Evolutionary conservation across 495 filamentous ascomycete genomes (phyloP), one percentile per base, ranked within the genome.

Genomic region (Lichenothelia convexa): DNA sequence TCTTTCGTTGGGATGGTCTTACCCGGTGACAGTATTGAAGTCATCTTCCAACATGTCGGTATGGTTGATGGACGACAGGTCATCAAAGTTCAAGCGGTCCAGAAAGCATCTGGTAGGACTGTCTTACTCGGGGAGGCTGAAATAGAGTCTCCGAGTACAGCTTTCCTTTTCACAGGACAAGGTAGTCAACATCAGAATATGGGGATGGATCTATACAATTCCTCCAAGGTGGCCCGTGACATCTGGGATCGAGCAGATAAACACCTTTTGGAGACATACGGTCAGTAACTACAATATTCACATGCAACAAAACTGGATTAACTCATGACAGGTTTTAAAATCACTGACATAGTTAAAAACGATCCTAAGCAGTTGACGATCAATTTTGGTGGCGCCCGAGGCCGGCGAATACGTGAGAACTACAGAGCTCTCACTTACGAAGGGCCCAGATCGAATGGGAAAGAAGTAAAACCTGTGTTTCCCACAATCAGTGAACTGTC

Each of bases 371-470:
- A 99, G 61, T 71, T 99, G 41, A 99, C 91, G 2, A 84, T 99
- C 42, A 78, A 99, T 63, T 99, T 99, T 50, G 89, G 91, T 58
- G 89, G 89, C 40, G 83, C 87, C 41, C 79, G 83, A 20, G 89
- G 89, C 46, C 95, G 94, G 60, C 82, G 85, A 21, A 99, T 99
- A 42, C 80, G 91, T 38, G 72, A 91, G 51, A 95, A 95, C 57
- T 99, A 99, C 67, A 95, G 94, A 84, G 74, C 86, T 20, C 95
- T 99, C 91, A 94, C 91, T 40, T 95, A 94, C 60, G 91, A 99
- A 62, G 83, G 77, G 77, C 31, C 63, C 80, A 5, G 89, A 99
- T 50, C 91, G 89, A 6, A 70, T 71, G 3, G 79, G 87, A 60
- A 94, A 93, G 59, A 93, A 89, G 1, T 87, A 97, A 63, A 92